These are phyloP conservation scores for Cyberlindnera amylophila DNA, from an alignment of 805 yeast species.

Conservation along the genomic window DNA sequence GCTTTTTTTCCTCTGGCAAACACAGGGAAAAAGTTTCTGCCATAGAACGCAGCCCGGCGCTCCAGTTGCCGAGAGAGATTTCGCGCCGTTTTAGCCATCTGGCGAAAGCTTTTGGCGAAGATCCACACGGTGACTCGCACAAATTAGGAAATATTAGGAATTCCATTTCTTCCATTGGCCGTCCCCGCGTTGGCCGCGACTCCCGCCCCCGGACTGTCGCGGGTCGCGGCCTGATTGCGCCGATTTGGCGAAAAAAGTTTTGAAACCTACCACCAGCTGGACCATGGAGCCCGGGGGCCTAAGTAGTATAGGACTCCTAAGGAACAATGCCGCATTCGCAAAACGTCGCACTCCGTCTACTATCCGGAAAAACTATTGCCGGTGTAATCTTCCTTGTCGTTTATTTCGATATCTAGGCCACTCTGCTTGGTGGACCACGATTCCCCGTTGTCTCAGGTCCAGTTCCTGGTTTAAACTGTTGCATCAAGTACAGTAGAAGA, in stretches of 20 bases:
- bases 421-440: too few relatives aligned
- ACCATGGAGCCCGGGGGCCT: too few relatives aligned
- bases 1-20: too few relatives aligned
- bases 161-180: constrained; percentile 11
- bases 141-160: constrained; percentile 4
- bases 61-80: neutral
- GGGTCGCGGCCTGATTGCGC: neutral
- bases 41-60: neutral
- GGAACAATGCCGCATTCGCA: constrained; percentile 2
- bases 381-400: too few relatives aligned
- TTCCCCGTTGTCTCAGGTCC: too few relatives aligned
- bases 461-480: too few relatives aligned
- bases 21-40: too few relatives aligned
- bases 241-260: neutral
- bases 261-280: too few relatives aligned
- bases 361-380: neutral
- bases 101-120: neutral
- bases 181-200: constrained; percentile 7
- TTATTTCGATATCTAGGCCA: neutral
- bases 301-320: neutral
- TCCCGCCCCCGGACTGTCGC: neutral
- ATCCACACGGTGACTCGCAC: neutral
- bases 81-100: neutral
- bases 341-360: neutral
- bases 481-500: too few relatives aligned